Percentiles rank a stretch among this genome's conserved stretches.
Conservation (phyloP, 2,329 filamentous ascomycete species). For the Cladosporium oxysporum region DNA sequence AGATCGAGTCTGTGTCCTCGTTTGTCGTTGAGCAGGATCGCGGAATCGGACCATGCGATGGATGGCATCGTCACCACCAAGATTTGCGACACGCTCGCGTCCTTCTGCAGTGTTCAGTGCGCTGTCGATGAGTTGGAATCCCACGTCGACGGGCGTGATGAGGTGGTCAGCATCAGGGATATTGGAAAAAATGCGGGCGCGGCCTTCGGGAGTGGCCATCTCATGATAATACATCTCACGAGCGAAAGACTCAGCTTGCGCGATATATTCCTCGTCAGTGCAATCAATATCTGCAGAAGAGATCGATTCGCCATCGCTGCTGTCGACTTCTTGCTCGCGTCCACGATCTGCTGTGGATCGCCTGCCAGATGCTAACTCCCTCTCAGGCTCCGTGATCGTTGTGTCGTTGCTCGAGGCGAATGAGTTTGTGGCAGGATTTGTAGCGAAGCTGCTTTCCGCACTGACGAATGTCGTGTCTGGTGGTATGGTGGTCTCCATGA, state of each 20-base stretch:
- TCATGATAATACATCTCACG: constrained; percentile 34
- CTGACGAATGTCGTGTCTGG: constrained; percentile 81
- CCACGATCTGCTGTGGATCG: constrained; percentile 33
- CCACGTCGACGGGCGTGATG: constrained; percentile 34
- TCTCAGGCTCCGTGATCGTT: constrained; percentile 34
- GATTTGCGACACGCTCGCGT: constrained; percentile 29
- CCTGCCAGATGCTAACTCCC: constrained; percentile 27
- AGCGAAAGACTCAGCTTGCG: constrained; percentile 31
- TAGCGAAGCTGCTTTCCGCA: constrained; percentile 79
- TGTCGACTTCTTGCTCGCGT: constrained; percentile 50
- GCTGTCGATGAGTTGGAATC: constrained; percentile 36
- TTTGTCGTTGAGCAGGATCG: neutral
- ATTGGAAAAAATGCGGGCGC: constrained; percentile 31
- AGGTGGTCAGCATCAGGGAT: constrained; percentile 29
- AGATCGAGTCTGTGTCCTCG: neutral
- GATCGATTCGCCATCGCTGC: constrained; percentile 51
- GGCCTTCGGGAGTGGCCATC: constrained; percentile 29
- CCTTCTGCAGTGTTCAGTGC: constrained; percentile 33
- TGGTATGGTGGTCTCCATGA: constrained; percentile 74
- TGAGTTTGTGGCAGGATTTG: constrained; percentile 58
- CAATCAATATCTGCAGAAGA: constrained; percentile 57
- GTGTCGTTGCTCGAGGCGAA: constrained; percentile 40
- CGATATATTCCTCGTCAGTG: constrained; percentile 32
- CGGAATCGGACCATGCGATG: constrained; percentile 4
- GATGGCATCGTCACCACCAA: constrained; percentile 21